Evolutionary conservation across 2,329 filamentous ascomycete species (phyloP), one percentile per base, ranked within the genome.

Genomic region (Thielaviopsis musarum): DNA sequence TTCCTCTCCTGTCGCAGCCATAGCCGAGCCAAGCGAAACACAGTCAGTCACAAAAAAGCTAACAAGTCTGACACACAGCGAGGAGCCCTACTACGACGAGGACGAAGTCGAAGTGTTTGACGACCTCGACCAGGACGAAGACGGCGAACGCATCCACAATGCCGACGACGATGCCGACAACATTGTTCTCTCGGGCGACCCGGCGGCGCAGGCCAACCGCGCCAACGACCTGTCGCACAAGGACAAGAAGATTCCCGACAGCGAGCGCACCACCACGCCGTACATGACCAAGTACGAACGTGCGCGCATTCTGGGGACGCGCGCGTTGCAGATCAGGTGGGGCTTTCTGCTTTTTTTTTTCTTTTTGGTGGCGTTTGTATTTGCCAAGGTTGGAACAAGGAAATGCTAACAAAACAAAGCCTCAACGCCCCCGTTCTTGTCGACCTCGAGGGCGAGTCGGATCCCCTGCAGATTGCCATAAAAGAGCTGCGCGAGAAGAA

Each of bases 281-380:
- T 98, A 96, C 75, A 95, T 98, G 91, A 98, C 93, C 65, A 98
- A 98, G 76, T 98, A 98, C 74, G 93, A 98, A 78, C 82, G 85
- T 66, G 93, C 93, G 64, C 84, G 93, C 69, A 91, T 98, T 62
- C 75, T 98, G 64, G 93, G 93, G 54, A 97, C 93, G 49, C 80
- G 93, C 65, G 93, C 93, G 49, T 73, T 97, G 69, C 93, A 98
- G 73, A 97, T 98, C 69, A 96, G 89, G 89, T 94, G 72, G 59
- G 82, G 66, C 38, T 7, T n/a, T n/a, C n/a, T n/a, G n/a, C n/a
- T n/a, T n/a, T n/a, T n/a, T n/a, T n/a, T n/a, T 24, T 51, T 45
- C 38, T n/a, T 41, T 41, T 10, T n/a, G n/a, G n/a, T n/a, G n/a
- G n/a, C n/a, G n/a, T n/a, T n/a, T n/a, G n/a, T n/a, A n/a, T n/a